phyloP scores from a whole-genome alignment of 352 stramenopile species.

The Pythium folliculosum region DNA sequence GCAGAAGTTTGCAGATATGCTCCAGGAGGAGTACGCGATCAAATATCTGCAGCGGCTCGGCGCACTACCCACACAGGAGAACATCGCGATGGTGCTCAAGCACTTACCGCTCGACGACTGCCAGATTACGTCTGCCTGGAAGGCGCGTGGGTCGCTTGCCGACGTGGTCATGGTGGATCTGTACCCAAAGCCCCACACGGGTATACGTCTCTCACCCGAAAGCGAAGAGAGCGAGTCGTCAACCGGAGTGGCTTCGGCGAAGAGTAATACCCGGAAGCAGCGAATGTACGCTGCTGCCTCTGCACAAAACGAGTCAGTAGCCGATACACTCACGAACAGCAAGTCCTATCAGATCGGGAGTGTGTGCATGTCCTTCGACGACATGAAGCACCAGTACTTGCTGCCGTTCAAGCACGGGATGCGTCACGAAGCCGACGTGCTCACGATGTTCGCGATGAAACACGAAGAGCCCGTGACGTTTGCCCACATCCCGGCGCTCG shows the following conservation, averaged over 20 bases:
- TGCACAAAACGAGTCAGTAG: not conserved
- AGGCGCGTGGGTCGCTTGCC: slow-evolving; percentile 50
- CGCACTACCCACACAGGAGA: slow-evolving; percentile 45
- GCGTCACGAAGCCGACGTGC: slow-evolving; percentile 40
- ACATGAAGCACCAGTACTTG: slow-evolving; percentile 73
- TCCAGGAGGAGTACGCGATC: slow-evolving; percentile 72
- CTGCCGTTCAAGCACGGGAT: slow-evolving; percentile 60
- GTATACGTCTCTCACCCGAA: slow-evolving; percentile 4
- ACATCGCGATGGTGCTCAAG: slow-evolving; percentile 64
- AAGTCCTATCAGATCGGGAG: slow-evolving; percentile 47
- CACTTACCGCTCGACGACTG: slow-evolving; percentile 69
- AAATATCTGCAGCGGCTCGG: slow-evolving; percentile 72
- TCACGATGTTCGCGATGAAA: slow-evolving; percentile 51
- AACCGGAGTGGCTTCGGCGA: not conserved
- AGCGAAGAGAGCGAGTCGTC: not conserved
- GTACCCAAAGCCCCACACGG: slow-evolving; percentile 32
- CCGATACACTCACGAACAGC: slow-evolving; percentile 5
- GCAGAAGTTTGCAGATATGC: slow-evolving; percentile 39
- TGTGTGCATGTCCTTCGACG: slow-evolving; percentile 66
- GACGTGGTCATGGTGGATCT: slow-evolving; percentile 61
- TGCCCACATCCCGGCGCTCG: slow-evolving; percentile 34
- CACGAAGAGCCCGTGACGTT: slow-evolving; percentile 30
- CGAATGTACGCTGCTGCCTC: not conserved
- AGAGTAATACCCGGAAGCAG: not conserved
- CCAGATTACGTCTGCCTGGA: slow-evolving; percentile 57